phyloP scores from a whole-genome alignment of 495 filamentous ascomycete genomes.

The Lindgomyces ingoldianus region DNA sequence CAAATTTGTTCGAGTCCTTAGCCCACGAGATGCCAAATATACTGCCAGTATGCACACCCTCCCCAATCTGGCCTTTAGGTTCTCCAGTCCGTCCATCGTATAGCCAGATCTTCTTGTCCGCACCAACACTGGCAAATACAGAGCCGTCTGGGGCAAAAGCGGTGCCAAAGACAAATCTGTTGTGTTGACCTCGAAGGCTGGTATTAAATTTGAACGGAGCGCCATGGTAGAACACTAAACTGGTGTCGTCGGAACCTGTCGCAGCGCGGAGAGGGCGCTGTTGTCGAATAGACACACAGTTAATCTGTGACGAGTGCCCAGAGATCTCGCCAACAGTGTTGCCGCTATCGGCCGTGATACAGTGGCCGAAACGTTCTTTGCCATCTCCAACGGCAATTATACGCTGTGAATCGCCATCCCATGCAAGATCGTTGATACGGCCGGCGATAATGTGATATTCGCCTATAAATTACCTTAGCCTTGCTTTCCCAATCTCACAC shows the following conservation, averaged over 20 bases:
- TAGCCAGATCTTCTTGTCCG: constrained; percentile 84
- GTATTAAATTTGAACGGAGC: constrained; percentile 92
- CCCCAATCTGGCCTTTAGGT: constrained; percentile 70
- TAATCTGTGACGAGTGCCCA: constrained; percentile 87
- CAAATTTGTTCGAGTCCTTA: constrained; percentile 82
- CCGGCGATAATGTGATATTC: constrained; percentile 95
- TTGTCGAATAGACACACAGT: constrained; percentile 85
- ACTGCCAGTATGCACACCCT: constrained; percentile 84
- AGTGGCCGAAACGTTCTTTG: constrained; percentile 89
- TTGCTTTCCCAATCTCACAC: not conserved
- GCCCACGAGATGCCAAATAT: constrained; percentile 92
- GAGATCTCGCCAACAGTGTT: constrained; percentile 93
- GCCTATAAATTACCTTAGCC: constrained; percentile 49
- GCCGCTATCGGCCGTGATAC: constrained; percentile 91
- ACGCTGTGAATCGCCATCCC: constrained; percentile 95
- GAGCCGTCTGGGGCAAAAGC: constrained; percentile 89
- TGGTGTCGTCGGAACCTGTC: constrained; percentile 86
- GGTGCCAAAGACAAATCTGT: constrained; percentile 82
- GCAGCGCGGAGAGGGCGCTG: constrained; percentile 86
- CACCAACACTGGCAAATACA: constrained; percentile 81
- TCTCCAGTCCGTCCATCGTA: constrained; percentile 96
- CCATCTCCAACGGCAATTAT: constrained; percentile 96
- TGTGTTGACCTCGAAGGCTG: constrained; percentile 73
- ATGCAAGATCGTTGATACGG: constrained; percentile 91
- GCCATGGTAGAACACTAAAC: constrained; percentile 87